These are phyloP conservation scores for Wickerhamiella spandovensis DNA, from an alignment of 805 yeast genomes.

Conservation along the genomic window DNA sequence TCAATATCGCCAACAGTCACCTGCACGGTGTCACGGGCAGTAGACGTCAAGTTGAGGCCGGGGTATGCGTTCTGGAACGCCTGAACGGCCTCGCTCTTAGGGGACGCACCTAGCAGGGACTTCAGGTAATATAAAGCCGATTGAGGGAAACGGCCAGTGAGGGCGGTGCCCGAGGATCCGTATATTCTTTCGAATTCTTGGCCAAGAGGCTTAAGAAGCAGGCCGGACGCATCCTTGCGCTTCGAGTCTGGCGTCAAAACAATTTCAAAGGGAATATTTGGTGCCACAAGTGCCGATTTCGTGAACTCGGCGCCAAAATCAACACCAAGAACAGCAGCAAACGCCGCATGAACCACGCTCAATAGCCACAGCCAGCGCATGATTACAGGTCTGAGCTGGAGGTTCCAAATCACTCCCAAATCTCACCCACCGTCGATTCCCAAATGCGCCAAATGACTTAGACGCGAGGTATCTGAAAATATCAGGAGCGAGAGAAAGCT, in stretches of 20 bases:
- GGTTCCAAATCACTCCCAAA: too few species aligned
- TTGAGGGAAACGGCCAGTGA: constrained; percentile 62
- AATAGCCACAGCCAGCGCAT: constrained; percentile 1
- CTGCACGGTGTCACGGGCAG: constrained; percentile 42
- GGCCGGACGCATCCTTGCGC: constrained; percentile 74
- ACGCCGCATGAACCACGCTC: constrained; percentile 9
- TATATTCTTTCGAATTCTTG: constrained; percentile 42
- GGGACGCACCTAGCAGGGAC: constrained; percentile 45
- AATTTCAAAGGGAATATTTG: constrained; percentile 77
- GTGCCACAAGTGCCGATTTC: constrained; percentile 82
- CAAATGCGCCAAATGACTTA: too few species aligned
- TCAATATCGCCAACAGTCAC: constrained; percentile 36
- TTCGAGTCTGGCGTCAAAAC: constrained; percentile 83
- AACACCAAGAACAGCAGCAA: constrained; percentile 66
- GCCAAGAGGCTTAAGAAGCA: constrained; percentile 36
- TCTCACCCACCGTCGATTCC: too few species aligned
- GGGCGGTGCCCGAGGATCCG: constrained; percentile 61
- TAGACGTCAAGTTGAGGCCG: constrained; percentile 37
- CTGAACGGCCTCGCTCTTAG: constrained; percentile 34
- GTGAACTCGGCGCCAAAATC: constrained; percentile 82
- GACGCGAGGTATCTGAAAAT: too few species aligned
- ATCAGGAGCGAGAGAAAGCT: too few species aligned
- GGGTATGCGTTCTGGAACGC: constrained; percentile 44
- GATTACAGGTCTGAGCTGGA: not conserved
- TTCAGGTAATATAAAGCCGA: constrained; percentile 56